A percentile compares a stretch with the other conserved stretches of the same genome.
phyloP scores from a whole-genome alignment of 177 flowering plant species.

The Vitis hybrid region DNA sequence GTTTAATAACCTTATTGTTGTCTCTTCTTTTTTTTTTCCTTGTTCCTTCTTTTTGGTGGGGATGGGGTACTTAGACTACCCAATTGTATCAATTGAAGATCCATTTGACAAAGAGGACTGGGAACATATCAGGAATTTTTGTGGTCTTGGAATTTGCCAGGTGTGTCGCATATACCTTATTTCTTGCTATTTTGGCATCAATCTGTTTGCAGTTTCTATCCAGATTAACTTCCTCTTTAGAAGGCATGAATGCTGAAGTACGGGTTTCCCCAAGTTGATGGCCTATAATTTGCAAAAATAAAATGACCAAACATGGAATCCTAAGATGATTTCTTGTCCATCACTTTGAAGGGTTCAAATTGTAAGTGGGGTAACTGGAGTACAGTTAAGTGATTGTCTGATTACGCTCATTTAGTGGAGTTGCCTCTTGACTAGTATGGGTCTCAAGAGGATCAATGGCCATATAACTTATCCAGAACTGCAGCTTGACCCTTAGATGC shows the following conservation, averaged over 20 bases:
- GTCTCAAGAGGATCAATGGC: too few species aligned
- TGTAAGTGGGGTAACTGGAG: neutral
- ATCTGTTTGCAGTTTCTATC: neutral
- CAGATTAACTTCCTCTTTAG: neutral
- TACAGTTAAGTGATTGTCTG: neutral
- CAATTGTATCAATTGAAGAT: slow-evolving; percentile 92
- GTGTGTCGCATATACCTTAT: slow-evolving; percentile 31
- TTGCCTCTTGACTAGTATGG: neutral
- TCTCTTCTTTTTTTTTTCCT: slow-evolving; percentile 5
- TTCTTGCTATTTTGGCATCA: neutral
- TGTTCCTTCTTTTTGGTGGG: neutral
- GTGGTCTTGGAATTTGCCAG: slow-evolving; percentile 80
- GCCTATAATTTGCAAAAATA: neutral
- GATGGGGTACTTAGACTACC: slow-evolving; percentile 55
- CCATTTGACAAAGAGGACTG: slow-evolving; percentile 99
- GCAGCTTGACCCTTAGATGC: neutral
- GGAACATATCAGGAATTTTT: slow-evolving; percentile 73
- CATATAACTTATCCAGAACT: neutral
- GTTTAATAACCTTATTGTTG: neutral
- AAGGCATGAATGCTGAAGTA: neutral
- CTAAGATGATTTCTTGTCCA: neutral
- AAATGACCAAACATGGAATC: neutral
- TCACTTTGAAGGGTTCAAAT: neutral
- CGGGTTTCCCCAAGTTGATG: neutral
- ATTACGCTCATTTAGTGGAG: neutral